Evolutionary conservation across 768 basidiomycete species (phyloP), one percentile per base, ranked within the genome.

Genomic region (Leccinum arenicola): DNA sequence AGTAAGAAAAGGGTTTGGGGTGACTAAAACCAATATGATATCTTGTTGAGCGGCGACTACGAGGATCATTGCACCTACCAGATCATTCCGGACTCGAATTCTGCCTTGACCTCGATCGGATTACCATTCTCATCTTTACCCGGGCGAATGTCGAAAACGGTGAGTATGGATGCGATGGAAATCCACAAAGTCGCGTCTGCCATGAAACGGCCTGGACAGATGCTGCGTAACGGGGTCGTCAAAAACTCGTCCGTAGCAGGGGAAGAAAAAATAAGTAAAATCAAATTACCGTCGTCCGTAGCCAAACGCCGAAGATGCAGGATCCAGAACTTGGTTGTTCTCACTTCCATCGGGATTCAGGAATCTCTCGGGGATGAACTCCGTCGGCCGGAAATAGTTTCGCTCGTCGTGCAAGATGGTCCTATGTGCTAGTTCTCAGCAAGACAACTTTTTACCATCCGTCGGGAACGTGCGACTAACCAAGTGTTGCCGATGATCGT

Each of bases 401-500:
- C 66, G 61, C 21, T 70, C 70, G 59, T 79, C 75, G 31, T 76
- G 76, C 25, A 77, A 56, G 38, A 77, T 77, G 8, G 76, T 69
- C 76, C 76, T 77, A 49, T 47, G 25, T 7, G 12, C 45, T 6
- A 33, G 33, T 40, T 49, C 31, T 68, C 10, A 68, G 54, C n/a
- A 56, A 8, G 29, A 40, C 36, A 38, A 17, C 5, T 10, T n/a
- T 45, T 6, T 11, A 3, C 45, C 21, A 12, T 33, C 31, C 33
- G 33, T 33, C 6, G n/a, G 2, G 2, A 23, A 47, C 45, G 45
- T 14, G 21, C 1, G 8, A 35, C 67, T 61, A 15, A 79, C 85
- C 85, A 87, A 19, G 82, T 78, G 62, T 85, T 87, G 1, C 83
- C 84, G 29, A 84, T 79, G 17, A 87, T 78, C 9, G 78, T 80